Evolutionary conservation across 2,329 filamentous ascomycete genomes (phyloP), one percentile per base, ranked within the genome.

Genomic region (Cercospora zeae-maydis): DNA sequence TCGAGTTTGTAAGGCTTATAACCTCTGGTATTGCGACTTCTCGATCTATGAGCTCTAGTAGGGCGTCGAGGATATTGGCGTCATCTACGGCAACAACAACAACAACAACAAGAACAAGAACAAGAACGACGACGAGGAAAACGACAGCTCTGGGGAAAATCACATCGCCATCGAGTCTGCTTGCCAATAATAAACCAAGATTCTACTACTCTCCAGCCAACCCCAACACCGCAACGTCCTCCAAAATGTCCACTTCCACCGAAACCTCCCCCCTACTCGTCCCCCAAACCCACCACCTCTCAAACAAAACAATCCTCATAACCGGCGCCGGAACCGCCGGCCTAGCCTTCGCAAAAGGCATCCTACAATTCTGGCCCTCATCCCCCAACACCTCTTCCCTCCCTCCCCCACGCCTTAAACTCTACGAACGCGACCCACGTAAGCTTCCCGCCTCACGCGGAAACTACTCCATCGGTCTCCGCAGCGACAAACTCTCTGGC

Each of bases 271-370:
- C 4, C 19, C 39, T 45, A 0, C 39, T 45, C 39, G 16, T 9
- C 0, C 19, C n/a, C 13, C 14, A 30, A 19, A 31, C 9, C 19
- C 37, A 58, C 13, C 24, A 37, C 3, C 62, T 67, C 11, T 53
- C 65, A n/a, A 63, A 57, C 21, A 67, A 66, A 42, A 47, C 49
- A 13, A 66, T 67, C 58, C 54, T 67, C 49, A 49, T 67, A 27
- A 27, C 61, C 37, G 65, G 63, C 21, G 65, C 58, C 4, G 65
- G 63, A 11, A 57, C 66, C 14, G 65, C 65, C 34, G 63, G 63
- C 14, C 63, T 67, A 14, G 54, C 65, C 31, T 66, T 66, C 52
- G 61, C 59, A 14, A 45, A 51, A 37, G 61, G 61, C 10, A 30
- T 66, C 4, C 5, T 59, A 5, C 39, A 34, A 24, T 16, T n/a